Base-by-base conservation (phyloP, 2,329 filamentous ascomycete species). In the Alternaria longipes region DNA sequence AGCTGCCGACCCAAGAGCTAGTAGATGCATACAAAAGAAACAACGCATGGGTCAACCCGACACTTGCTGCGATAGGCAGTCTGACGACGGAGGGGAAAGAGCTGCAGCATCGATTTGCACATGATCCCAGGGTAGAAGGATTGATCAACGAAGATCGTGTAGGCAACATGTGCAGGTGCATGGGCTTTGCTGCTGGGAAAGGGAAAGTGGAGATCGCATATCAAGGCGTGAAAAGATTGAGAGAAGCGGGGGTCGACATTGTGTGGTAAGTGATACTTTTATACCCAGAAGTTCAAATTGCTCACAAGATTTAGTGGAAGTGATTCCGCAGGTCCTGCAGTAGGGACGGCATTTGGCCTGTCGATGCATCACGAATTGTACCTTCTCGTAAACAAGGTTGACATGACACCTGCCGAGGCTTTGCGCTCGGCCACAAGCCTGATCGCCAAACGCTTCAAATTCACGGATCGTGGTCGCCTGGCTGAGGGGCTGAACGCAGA, bases 341-440 rank as follows among this genome's bases (percentile, higher is more conserved):
- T 79, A 8, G 81, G 81, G 2, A 83, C 81, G 0, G 80, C 80
- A 1, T 83, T 75, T 60, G 81, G 81, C 8, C 71, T 83, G 12
- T 74, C 77, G 0, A 64, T 79, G 54, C 81, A 83, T 46, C 80
- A 82, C 1, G 81, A 83, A 54, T 65, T 83, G 8, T 63, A 71
- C 20, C 55, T 83, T 4, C 78, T 81, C 54, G 81, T 83, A 9
- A 56, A 80, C 18, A 68, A 81, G 54, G 74, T 78, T 24, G 80
- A 76, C 2, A 81, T 83, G 74, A 78, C 78, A 9, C 80, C 81
- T 0, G 55, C 65, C 2, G 81, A 83, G 58, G 81, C 81, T 0
- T 63, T 83, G 9, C 66, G 64, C 8, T 75, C 78, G 8, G 81
- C 81, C 4, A 83, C 81, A 0, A 78, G 74, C 38, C 24, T 80